phyloP scores from a whole-genome alignment of 306 rosid species.

The Quercus wislizeni region DNA sequence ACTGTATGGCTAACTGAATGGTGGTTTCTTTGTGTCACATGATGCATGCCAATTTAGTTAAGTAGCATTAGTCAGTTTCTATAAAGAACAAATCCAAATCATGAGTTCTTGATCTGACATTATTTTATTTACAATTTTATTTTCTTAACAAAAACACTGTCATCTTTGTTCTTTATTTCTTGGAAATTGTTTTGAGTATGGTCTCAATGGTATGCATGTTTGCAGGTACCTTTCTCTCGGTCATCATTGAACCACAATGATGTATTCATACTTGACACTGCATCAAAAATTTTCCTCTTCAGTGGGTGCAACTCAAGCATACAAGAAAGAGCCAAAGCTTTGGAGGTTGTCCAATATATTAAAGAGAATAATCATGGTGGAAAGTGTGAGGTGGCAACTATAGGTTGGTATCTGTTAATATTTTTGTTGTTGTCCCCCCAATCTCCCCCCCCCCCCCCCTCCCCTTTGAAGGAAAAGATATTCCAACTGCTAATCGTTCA shows the following conservation, averaged over 20 bases:
- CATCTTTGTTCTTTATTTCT: background rate
- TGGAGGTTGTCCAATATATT: conserved; percentile 90
- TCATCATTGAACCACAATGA: conserved; percentile 86
- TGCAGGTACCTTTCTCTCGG: conserved; percentile 80
- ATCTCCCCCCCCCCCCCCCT: background rate
- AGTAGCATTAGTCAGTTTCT: background rate
- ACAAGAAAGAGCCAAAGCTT: conserved; percentile 94
- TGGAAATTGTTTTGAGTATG: conserved; percentile 20
- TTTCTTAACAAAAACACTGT: conserved; percentile 12
- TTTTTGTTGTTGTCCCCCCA: background rate
- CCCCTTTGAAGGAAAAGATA: conserved; percentile 10
- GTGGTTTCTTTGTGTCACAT: background rate
- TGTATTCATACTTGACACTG: conserved; percentile 90
- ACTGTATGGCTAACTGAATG: background rate
- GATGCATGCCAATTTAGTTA: background rate
- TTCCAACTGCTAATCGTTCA: conserved; percentile 20
- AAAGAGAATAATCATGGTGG: conserved; percentile 80
- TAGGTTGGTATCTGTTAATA: conserved; percentile 59
- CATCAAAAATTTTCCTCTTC: conserved; percentile 81
- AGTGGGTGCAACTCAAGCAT: conserved; percentile 90
- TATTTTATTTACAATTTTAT: background rate
- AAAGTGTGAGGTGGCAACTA: conserved; percentile 78
- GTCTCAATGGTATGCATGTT: conserved; percentile 22
- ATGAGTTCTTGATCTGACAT: background rate
- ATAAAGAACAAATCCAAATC: background rate